Evolutionary conservation across 2,329 filamentous ascomycete genomes (phyloP).

Genomic region (Didymella arachidicola): DNA sequence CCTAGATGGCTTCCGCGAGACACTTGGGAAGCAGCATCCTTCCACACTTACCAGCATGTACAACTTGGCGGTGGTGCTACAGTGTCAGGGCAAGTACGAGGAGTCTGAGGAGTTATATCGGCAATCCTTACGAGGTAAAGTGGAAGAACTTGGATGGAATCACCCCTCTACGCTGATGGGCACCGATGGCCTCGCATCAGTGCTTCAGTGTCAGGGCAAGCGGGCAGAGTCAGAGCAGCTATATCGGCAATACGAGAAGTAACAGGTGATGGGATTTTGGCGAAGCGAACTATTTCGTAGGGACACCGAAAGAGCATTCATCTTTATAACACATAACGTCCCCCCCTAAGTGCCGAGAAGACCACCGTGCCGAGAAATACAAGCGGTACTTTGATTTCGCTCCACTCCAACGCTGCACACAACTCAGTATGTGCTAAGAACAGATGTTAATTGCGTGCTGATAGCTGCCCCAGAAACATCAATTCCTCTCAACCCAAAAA

Average conservation of each 20-base stretch:
- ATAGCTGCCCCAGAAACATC: too few relatives aligned
- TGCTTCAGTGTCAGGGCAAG: background rate
- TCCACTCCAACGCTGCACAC: too few relatives aligned
- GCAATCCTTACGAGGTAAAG: background rate
- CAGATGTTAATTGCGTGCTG: too few relatives aligned
- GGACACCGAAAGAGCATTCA: too few relatives aligned
- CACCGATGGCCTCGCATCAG: background rate
- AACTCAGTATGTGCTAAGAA: too few relatives aligned
- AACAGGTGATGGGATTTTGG: too few relatives aligned
- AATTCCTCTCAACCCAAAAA: too few relatives aligned
- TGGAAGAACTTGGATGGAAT: background rate
- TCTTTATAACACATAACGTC: too few relatives aligned
- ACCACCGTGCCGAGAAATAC: too few relatives aligned
- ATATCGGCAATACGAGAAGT: background rate
- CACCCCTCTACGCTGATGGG: background rate
- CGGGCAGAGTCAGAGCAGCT: background rate
- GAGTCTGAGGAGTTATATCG: background rate
- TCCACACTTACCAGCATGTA: background rate
- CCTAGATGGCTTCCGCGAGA: background rate
- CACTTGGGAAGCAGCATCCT: background rate
- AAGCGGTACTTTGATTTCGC: too few relatives aligned
- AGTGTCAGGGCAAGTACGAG: background rate
- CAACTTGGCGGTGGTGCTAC: constrained; percentile 2
- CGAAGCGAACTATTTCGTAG: too few relatives aligned
- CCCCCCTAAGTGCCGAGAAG: too few relatives aligned